Evolutionary conservation across 805 yeast genomes (phyloP), one percentile per base, ranked within the genome.

Genomic region (Ogataea dorogensis): DNA sequence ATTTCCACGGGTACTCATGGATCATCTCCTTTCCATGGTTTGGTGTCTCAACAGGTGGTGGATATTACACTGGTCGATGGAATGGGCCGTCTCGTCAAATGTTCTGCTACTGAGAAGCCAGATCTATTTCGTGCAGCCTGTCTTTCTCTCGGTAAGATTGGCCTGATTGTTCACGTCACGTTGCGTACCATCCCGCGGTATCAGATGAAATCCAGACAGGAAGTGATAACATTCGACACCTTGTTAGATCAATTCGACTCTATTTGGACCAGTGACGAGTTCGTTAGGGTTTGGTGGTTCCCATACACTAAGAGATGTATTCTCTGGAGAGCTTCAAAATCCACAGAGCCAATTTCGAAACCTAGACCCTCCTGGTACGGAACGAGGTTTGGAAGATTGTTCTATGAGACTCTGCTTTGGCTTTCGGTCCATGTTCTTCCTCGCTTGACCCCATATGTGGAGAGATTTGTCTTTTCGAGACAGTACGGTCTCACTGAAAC

Each of bases 1-100:
- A 87, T 93, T 28, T 83, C 95, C 2, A 91, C 98, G 0, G 98
- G 98, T 18, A 88, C 98, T 0, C 98, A 91, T 56, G 98, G 98
- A 6, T 84, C 97, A 0, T 81, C 95, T 7, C 94, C 91, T 26
- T 86, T 73, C 58, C 98, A 93, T 53, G 97, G 98, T 1, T 68
- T 89, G 23, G 84, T 91, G 2, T 77, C 93, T 7, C 91, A 87
- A 51, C 96, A 88, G 59, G 72, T 86, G 44, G 97, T 91, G 3
- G 76, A 79, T 46, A 59, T 91, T 40, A 79, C 85, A 7, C 58
- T 91, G 19, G 77, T 89, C 40, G 78, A 83, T 47, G 86, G 93
- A 30, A 64, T 70, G 38, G 98, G 97, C 27, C 77, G 86, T 43
- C 51, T 81, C 11, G 67, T 86, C 15, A 69, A 69, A 24, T 82